Conservation (phyloP, 257 asterid genomes). For the Anisodus acutangulus region DNA sequence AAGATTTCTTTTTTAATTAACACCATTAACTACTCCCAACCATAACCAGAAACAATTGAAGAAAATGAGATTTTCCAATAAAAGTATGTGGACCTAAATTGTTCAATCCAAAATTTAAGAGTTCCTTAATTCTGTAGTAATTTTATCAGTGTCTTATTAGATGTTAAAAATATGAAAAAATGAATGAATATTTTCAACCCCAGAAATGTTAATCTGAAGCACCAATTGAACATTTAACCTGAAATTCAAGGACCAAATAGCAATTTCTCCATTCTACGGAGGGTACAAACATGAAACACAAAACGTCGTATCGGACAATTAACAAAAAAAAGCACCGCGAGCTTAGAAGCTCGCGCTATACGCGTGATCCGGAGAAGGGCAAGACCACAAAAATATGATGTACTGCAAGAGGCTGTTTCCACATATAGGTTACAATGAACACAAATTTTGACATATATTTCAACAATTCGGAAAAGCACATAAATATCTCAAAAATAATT, state of each 20-base stretch:
- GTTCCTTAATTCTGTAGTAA: not conserved
- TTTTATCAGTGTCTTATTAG: no score
- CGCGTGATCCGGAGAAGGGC: no score
- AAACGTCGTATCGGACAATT: not conserved
- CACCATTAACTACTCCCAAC: not conserved
- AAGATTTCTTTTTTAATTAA: not conserved
- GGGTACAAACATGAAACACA: not conserved
- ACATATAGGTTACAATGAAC: not conserved
- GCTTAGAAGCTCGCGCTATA: not conserved
- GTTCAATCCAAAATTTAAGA: not conserved
- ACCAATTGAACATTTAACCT: not conserved
- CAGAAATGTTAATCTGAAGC: not conserved
- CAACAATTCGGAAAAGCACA: not conserved
- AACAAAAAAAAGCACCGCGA: no score
- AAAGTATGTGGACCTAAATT: not conserved
- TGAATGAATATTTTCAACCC: not conserved
- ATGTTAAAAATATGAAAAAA: no score
- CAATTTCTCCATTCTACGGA: not conserved
- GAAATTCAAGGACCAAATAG: not conserved
- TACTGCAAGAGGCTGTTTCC: not conserved
- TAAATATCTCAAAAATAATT: not conserved
- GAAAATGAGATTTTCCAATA: not conserved
- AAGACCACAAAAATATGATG: no score
- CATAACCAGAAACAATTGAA: not conserved
- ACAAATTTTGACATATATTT: not conserved